Evolutionary conservation across 129 eudicot species (phyloP).

Genomic region (Helianthus tuberosus): DNA sequence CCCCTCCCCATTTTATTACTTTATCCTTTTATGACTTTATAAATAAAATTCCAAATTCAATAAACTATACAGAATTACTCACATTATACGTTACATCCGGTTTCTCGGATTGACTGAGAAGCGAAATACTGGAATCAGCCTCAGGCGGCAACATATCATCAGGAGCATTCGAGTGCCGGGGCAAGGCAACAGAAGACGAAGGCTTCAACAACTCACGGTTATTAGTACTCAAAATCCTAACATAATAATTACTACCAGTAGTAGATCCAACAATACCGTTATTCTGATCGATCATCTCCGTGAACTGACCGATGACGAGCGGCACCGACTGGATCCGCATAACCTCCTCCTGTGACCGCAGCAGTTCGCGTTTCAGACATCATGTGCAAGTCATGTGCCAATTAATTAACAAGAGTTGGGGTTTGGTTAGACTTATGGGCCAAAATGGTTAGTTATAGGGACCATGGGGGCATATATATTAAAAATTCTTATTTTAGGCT

Average conservation of each 20-base stretch:
- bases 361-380: conserved; percentile 73
- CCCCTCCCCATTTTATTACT: too few relatives aligned
- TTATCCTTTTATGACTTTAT: too few relatives aligned
- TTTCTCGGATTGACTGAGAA: conserved; percentile 83
- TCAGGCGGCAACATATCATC: conserved; percentile 90
- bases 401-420: too few relatives aligned
- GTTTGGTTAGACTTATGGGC: too few relatives aligned
- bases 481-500: too few relatives aligned
- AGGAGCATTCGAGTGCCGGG: conserved; percentile 80
- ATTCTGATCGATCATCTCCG: conserved; percentile 88
- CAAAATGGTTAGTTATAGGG: too few relatives aligned
- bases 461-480: too few relatives aligned
- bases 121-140: conserved; percentile 86
- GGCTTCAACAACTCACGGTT: conserved; percentile 81
- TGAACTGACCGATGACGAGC: conserved; percentile 82
- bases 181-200: conserved; percentile 75
- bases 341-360: conserved; percentile 81
- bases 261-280: conserved; percentile 87
- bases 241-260: conserved; percentile 83
- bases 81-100: conserved; percentile 84
- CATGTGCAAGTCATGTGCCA: too few relatives aligned
- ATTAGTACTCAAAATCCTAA: conserved; percentile 76
- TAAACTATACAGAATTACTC: conserved; percentile 20
- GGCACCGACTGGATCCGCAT: conserved; percentile 95
- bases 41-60: neutral